Evolutionary conservation across 2,329 filamentous ascomycete genomes (phyloP).

Genomic region (Xenoacremonium recifei): DNA sequence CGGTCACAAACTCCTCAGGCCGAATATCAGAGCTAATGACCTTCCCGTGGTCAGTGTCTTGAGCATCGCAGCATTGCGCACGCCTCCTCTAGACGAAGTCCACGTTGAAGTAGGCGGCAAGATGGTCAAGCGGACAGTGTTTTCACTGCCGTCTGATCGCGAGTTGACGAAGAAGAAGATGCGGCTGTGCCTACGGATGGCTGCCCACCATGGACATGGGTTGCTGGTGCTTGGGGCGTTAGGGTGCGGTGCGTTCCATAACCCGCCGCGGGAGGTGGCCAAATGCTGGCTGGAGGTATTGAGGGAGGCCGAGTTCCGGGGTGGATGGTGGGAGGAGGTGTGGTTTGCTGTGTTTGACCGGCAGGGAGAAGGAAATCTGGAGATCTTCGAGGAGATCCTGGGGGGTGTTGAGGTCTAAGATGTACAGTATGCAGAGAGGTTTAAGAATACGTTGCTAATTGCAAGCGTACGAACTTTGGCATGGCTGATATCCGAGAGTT

Average conservation of each 20-base stretch:
- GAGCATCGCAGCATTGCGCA: conserved; percentile 55
- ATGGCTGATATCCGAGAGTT: no score
- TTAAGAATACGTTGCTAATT: no score
- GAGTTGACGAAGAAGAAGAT: conserved; percentile 62
- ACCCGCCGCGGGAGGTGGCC: conserved; percentile 62
- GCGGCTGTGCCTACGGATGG: conserved; percentile 57
- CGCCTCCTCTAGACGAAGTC: conserved; percentile 33
- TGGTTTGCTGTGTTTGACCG: conserved; percentile 61
- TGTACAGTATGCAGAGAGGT: no score
- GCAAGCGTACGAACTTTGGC: no score
- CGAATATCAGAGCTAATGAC: conserved; percentile 26
- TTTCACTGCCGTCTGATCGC: conserved; percentile 42
- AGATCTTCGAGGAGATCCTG: conserved; percentile 46
- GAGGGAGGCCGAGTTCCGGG: conserved; percentile 57
- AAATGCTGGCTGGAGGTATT: conserved; percentile 62
- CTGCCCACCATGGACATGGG: conserved; percentile 54
- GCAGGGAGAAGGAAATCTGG: conserved; percentile 47
- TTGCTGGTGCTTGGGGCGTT: conserved; percentile 66
- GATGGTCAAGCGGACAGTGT: conserved; percentile 33
- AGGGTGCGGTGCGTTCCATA: conserved; percentile 66
- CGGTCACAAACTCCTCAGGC: conserved; percentile 45
- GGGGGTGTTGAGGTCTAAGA: conserved; percentile 33
- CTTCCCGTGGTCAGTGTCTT: conserved; percentile 58
- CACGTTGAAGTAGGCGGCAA: conserved; percentile 13
- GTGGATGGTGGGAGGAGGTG: conserved; percentile 62